Conservation (phyloP, 139 green algal genomes). For the Chlorella ohadii region DNA sequence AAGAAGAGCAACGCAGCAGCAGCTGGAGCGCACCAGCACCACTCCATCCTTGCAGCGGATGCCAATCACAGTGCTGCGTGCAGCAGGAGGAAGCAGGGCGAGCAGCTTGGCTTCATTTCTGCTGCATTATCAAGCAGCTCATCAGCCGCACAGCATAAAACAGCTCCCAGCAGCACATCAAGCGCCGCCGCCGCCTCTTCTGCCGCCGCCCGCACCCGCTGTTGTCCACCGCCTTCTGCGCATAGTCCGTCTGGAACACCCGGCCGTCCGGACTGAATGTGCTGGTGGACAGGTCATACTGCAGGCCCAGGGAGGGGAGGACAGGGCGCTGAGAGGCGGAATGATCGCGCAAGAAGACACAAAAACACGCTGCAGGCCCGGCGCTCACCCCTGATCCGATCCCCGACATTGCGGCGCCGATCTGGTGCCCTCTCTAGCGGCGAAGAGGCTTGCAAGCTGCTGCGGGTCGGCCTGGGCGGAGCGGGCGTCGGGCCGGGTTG, state of each 20-base stretch:
- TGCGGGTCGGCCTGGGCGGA: no score
- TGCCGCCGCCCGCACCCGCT: slow-evolving; percentile 74
- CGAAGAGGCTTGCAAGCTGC: no score
- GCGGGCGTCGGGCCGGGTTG: no score
- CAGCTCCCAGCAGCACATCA: background rate
- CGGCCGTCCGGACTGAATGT: slow-evolving; percentile 98
- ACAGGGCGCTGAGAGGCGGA: background rate
- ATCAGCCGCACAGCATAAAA: no score
- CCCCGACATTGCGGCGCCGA: slow-evolving; percentile 67
- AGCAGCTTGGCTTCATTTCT: no score
- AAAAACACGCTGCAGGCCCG: background rate
- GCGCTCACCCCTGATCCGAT: slow-evolving; percentile 83
- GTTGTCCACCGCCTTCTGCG: slow-evolving; percentile 98
- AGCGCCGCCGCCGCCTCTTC: background rate
- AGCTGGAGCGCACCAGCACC: slow-evolving; percentile 81
- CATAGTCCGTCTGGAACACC: slow-evolving; percentile 99
- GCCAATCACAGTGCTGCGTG: slow-evolving; percentile 91
- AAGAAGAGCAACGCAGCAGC: background rate
- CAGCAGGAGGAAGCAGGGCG: background rate
- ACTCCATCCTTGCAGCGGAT: slow-evolving; percentile 97
- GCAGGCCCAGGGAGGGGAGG: background rate
- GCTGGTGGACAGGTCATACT: slow-evolving; percentile 97
- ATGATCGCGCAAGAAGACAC: background rate
- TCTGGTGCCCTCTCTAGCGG: background rate
- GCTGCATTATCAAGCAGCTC: no score